Evolutionary conservation across 192 early-diverging fungal species (phyloP).

Genomic region (Backusella circina): DNA sequence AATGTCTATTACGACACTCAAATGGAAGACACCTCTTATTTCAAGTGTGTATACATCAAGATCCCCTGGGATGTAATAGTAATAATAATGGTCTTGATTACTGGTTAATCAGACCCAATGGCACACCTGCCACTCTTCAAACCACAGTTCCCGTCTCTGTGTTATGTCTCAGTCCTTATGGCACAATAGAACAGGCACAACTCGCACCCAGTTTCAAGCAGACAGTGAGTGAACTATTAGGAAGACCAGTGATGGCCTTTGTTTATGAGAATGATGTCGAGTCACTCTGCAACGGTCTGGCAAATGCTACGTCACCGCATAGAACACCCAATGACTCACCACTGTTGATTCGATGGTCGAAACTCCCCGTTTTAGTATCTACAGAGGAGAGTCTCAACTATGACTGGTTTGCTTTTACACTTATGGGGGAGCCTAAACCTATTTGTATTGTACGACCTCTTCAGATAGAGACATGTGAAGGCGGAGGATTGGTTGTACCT

Average conservation of each 20-base stretch:
- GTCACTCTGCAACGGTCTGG: neutral
- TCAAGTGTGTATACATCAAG: conserved; percentile 16
- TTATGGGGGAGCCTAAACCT: neutral
- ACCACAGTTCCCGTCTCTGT: neutral
- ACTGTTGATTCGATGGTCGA: conserved; percentile 14
- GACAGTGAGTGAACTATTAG: neutral
- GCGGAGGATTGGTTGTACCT: neutral
- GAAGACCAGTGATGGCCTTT: conserved; percentile 10
- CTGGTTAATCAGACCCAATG: conserved; percentile 5
- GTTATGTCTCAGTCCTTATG: conserved; percentile 15
- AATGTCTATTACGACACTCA: neutral
- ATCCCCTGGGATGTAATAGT: neutral
- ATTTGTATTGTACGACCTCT: neutral
- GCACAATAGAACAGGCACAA: conserved; percentile 17
- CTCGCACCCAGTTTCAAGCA: conserved; percentile 9
- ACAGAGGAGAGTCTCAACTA: conserved; percentile 2
- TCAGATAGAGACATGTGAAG: neutral
- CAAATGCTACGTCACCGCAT: neutral
- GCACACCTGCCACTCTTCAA: neutral
- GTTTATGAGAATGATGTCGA: conserved; percentile 10
- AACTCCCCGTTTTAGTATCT: neutral
- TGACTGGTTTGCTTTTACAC: conserved; percentile 17
- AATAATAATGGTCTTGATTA: conserved; percentile 5
- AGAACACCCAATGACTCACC: neutral
- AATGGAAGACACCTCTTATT: neutral